Conservation (phyloP, 2,329 filamentous ascomycete species). For the Penicillium glabrum region DNA sequence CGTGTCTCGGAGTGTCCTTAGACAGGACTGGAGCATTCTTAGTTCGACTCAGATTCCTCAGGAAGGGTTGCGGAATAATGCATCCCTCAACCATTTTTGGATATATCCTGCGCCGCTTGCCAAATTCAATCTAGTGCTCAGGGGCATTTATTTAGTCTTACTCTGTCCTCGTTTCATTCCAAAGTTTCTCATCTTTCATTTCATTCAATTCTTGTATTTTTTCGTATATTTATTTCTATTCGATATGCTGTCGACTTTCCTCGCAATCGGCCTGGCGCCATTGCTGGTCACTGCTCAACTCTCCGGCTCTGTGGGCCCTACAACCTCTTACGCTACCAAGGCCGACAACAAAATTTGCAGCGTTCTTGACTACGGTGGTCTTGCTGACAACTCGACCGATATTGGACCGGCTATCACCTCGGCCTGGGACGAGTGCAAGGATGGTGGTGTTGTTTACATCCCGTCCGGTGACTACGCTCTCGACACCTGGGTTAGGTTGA, state of each 20-base stretch:
- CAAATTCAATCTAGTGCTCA: background rate
- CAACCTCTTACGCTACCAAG: conserved; percentile 45
- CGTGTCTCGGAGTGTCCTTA: background rate
- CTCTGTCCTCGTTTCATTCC: background rate
- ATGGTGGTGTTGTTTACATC: conserved; percentile 52
- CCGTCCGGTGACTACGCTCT: conserved; percentile 53
- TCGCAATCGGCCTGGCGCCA: conserved; percentile 26
- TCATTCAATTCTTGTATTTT: background rate
- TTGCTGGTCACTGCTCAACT: conserved; percentile 38
- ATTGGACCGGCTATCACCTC: conserved; percentile 49
- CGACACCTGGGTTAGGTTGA: conserved; percentile 51
- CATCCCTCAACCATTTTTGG: background rate
- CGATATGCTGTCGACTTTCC: conserved; percentile 10
- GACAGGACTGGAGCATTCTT: background rate
- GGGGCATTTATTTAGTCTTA: background rate
- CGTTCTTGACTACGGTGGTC: conserved; percentile 50
- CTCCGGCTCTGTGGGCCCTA: conserved; percentile 46
- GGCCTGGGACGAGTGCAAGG: conserved; percentile 53
- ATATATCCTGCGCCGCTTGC: background rate
- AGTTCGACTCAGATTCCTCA: background rate
- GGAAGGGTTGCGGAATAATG: background rate
- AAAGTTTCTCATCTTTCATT: background rate
- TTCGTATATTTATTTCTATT: background rate
- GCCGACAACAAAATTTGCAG: conserved; percentile 41
- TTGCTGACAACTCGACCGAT: conserved; percentile 53